Base-by-base conservation (phyloP, 1,284 basidiomycete genomes). In the Puccinia horiana region DNA sequence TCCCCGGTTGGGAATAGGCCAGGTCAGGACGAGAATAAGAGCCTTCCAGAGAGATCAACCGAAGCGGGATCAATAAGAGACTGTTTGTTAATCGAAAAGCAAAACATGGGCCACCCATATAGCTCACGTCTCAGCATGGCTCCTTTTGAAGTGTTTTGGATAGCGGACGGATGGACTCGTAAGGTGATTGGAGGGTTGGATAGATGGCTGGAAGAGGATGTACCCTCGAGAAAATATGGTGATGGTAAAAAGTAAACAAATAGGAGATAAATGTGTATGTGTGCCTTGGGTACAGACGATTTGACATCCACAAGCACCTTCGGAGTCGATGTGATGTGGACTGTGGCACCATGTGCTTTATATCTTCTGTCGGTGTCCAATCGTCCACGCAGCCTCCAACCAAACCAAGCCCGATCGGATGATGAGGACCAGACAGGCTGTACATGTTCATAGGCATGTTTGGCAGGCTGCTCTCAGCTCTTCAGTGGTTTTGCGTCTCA, bases 401-500 rank as follows among this genome's bases (percentile, higher is more conserved):
- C 58, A n/a, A 61, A 35, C 29, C 61, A 65, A 65, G 61, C 61
- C 61, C 61, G 61, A 65, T 65, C 61, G 61, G 61, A 65, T 18
- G 16, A 23, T 35, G 61, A 37, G 18, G 35, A 35, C n/a, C 35
- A 40, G 61, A 16, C 2, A 32, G 18, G 9, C 14, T 16, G 3
- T 4, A 6, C 8, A 8, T 63, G 32, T 63, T 63, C 29, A 18
- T 63, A 35, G 4, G 32, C 16, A 32, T 61, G 58, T 61, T 61
- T 61, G 58, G 58, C 58, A 8, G 18, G 58, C 58, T 61, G 35
- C 61, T 65, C 58, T 61, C 58, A 18, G 58, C 58, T 29, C 29
- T 9, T 35, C 23, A n/a, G n/a, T 5, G 54, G 54, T 56, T 56
- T 26, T 26, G 26, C 49, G 3, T 4, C 8, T 18, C 49, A n/a